phyloP scores from a whole-genome alignment of 257 asterid genomes.

The Solanum megistacrolobum region DNA sequence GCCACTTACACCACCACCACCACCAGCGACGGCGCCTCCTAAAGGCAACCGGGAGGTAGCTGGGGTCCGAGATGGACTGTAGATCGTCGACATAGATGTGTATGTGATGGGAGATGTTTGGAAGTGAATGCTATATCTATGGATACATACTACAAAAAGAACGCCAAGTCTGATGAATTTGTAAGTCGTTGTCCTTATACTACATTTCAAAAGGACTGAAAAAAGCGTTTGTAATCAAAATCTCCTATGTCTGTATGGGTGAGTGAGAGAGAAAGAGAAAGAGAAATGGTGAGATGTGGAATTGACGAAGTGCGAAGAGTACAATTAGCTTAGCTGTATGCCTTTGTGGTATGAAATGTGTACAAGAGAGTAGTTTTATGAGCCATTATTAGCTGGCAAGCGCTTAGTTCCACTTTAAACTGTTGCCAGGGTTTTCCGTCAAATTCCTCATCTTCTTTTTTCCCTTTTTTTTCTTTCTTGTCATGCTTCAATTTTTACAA shows the following conservation, averaged over 20 bases:
- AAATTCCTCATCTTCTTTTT: neutral
- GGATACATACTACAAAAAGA: neutral
- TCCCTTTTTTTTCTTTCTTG: neutral
- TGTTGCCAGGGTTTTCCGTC: no score
- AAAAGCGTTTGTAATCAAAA: neutral
- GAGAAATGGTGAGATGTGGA: neutral
- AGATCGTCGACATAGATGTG: constrained; percentile 42
- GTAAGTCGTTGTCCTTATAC: neutral
- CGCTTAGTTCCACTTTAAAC: neutral
- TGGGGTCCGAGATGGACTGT: constrained; percentile 69
- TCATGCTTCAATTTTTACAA: neutral
- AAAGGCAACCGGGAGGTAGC: constrained; percentile 71
- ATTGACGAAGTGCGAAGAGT: neutral
- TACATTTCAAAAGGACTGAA: neutral
- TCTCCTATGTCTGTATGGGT: neutral
- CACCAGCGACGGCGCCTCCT: constrained; percentile 30
- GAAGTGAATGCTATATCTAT: neutral
- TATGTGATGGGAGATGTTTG: neutral
- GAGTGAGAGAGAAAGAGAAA: neutral
- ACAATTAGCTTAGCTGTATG: neutral
- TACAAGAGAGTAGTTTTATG: neutral
- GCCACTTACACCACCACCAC: neutral
- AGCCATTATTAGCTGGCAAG: neutral
- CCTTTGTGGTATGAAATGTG: neutral
- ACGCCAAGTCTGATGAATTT: neutral